Evolutionary conservation across 2,329 filamentous ascomycete genomes (phyloP).

Genomic region (Hypoxylon sp.): DNA sequence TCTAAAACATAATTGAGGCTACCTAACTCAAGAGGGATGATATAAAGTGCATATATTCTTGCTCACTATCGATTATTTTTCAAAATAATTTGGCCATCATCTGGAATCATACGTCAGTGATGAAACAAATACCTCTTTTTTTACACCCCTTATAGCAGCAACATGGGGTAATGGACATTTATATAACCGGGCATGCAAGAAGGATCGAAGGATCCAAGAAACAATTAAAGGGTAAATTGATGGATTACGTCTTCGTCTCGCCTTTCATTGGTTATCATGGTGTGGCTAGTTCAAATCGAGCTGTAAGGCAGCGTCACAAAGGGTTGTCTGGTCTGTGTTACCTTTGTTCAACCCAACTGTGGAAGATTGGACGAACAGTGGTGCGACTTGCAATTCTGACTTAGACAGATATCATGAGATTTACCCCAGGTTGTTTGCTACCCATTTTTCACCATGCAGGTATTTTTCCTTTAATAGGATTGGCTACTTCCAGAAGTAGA

Average conservation of each 20-base stretch:
- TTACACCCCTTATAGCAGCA: background rate
- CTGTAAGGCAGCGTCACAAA: background rate
- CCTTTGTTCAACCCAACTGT: background rate
- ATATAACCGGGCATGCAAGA: conserved; percentile 1
- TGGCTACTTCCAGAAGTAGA: background rate
- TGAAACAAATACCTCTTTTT: too few species aligned
- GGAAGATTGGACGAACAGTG: background rate
- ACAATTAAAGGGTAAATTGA: background rate
- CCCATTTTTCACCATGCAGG: background rate
- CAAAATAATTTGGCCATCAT: too few species aligned
- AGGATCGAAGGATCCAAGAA: background rate
- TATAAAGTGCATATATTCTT: too few species aligned
- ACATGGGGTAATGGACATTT: background rate
- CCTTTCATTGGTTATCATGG: background rate
- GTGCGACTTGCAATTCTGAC: background rate
- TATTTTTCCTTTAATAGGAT: background rate
- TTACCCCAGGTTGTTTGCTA: background rate
- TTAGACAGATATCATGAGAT: background rate
- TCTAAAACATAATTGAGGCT: too few species aligned
- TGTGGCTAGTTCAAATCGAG: background rate
- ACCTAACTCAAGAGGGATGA: too few species aligned
- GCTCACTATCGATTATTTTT: too few species aligned
- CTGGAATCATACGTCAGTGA: too few species aligned
- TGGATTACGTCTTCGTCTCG: background rate
- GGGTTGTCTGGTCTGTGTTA: background rate